Percentiles rank a stretch among this genome's conserved stretches.
Conservation (phyloP, 345 rosid genomes). For the Raphanus raphanistrum region DNA sequence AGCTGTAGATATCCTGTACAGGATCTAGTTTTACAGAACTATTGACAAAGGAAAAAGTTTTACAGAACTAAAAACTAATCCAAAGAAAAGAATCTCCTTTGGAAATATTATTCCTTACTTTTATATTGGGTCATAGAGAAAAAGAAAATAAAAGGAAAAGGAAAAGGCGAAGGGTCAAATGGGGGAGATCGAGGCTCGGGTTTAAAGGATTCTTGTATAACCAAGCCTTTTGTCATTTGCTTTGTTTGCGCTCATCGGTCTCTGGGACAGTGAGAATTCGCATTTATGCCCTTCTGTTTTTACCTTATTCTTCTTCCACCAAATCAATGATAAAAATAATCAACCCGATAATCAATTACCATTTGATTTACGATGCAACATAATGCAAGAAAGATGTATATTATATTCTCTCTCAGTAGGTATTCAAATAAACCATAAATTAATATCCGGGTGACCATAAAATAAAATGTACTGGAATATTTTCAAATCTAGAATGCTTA, state of each 20-base stretch:
- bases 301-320: too few species aligned
- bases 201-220: constrained; percentile 37
- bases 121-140: background rate
- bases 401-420: too few species aligned
- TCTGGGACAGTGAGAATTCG: background rate
- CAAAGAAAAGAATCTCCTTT: constrained; percentile 33
- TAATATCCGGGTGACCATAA: too few species aligned
- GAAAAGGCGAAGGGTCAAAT: constrained; percentile 43
- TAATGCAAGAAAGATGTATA: too few species aligned
- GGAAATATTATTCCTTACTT: background rate
- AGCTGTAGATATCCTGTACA: background rate
- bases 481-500: too few species aligned
- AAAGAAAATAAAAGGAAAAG: background rate
- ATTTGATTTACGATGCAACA: too few species aligned
- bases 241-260: constrained; percentile 45
- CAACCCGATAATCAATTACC: too few species aligned
- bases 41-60: background rate
- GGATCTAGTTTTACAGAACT: background rate
- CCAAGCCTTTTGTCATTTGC: constrained; percentile 41
- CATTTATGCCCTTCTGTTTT: constrained; percentile 4
- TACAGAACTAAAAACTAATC: constrained; percentile 11
- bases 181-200: constrained; percentile 44
- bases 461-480: too few species aligned
- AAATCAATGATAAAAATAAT: too few species aligned
- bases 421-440: too few species aligned